Base-by-base conservation (phyloP, 768 basidiomycete genomes). In the Mycena galopus region DNA sequence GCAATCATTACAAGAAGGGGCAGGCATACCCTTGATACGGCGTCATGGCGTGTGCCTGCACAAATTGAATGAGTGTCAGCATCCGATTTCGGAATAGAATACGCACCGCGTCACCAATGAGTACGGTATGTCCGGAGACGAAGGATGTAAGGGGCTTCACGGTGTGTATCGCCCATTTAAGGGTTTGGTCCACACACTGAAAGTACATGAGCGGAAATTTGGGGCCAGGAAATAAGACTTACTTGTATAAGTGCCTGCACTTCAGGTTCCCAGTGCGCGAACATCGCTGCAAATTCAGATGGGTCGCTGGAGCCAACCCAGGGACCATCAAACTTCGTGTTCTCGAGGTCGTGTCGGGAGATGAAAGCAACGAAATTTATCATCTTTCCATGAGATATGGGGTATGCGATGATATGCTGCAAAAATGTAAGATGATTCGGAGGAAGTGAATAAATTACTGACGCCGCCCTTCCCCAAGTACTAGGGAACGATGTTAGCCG, bases 281-380 rank as follows among this genome's bases (percentile, higher is more conserved):
- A 93, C 30, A 84, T 78, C 11, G 73, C 75, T 7, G 82, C 61
- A 37, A 92, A 77, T 61, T 91, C 88, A 27, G 84, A 77, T 65
- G 80, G 84, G 25, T 87, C 82, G 2, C 86, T 77, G 10, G 84
- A 83, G 33, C 82, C 82, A 7, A 90, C 85, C 91, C 89, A 91
- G 16, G 87, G 82, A 5, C 85, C 87, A 17, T 85, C 79, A 69
- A 85, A 89, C 27, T 79, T 78, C 2, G 90, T 87, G 69, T 83
- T 81, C 74, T 92, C 87, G n/a, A 87, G 81, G 32, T 90, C 87
- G 70, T 86, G 86, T 29, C 83, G 81, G 23, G 86, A 78, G 29
- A 80, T 83, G 75, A 91, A 91, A 1, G 89, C 91, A 21, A 87
- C 92, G 67, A 93, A 85, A 75, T 93, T 94, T 75, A 94, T 82